Percentiles rank a stretch among this genome's conserved stretches.
These are phyloP conservation scores for Tulasnella sp. DNA, from an alignment of 768 basidiomycete genomes.

Conservation along the genomic window DNA sequence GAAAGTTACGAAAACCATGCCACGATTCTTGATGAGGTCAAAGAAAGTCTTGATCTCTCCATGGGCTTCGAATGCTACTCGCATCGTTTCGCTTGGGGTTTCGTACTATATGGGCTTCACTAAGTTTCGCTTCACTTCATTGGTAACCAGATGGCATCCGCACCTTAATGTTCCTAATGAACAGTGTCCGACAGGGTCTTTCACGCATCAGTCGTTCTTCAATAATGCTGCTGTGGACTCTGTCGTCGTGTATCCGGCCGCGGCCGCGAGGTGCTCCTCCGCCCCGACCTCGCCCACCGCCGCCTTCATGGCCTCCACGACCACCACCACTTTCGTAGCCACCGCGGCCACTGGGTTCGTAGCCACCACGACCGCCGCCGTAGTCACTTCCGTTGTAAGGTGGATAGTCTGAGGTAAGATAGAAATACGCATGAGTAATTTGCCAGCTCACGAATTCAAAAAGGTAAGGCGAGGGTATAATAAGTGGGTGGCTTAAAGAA, in stretches of 20 bases:
- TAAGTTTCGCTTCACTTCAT: neutral
- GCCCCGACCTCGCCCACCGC: conserved; percentile 17
- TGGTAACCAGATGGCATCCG: conserved; percentile 40
- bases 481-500: neutral
- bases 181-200: conserved; percentile 90
- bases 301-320: conserved; percentile 3
- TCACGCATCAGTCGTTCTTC: conserved; percentile 92
- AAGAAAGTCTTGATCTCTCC: conserved; percentile 98
- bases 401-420: conserved; percentile 11
- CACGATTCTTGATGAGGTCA: conserved; percentile 87
- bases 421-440: neutral
- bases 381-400: conserved; percentile 2
- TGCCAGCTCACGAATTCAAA: conserved; percentile 1
- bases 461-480: neutral
- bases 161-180: conserved; percentile 98
- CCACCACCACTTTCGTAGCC: neutral
- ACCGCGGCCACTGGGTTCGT: neutral
- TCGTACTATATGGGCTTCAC: conserved; percentile 58
- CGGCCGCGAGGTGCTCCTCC: conserved; percentile 23
- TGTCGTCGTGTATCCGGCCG: conserved; percentile 77
- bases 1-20: conserved; percentile 99
- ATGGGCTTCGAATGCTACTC: conserved; percentile 81
- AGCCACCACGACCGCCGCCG: neutral
- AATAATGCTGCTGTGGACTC: conserved; percentile 85
- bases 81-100: conserved; percentile 80